A percentile compares a stretch with the other conserved stretches of the same genome.
Conservation (phyloP, 1,284 basidiomycete species). For the Apiotrichum akiyoshidainum region DNA sequence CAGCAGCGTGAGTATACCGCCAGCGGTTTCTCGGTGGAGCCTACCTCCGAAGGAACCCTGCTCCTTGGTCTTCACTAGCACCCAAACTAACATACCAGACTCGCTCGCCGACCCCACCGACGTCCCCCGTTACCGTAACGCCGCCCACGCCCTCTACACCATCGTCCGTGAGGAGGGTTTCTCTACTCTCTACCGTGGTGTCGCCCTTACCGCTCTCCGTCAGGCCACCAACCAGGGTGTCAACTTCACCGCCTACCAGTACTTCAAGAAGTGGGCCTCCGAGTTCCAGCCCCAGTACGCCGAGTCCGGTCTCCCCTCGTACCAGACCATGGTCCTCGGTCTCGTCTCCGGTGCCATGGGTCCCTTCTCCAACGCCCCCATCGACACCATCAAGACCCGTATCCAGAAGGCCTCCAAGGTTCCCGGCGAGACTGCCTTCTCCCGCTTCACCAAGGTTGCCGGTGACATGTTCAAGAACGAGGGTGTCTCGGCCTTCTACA, state of each 20-base stretch:
- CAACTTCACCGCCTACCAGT: conserved; percentile 98
- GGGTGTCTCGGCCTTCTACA: conserved; percentile 86
- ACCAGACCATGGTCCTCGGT: conserved; percentile 91
- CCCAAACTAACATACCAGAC: conserved; percentile 49
- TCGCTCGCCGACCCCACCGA: conserved; percentile 95
- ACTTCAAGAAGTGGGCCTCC: conserved; percentile 81
- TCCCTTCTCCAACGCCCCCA: conserved; percentile 93
- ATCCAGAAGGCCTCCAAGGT: conserved; percentile 76
- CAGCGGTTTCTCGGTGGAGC: neutral
- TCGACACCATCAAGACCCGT: conserved; percentile 92
- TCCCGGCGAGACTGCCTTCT: conserved; percentile 70
- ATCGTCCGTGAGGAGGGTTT: conserved; percentile 92
- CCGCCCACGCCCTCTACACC: conserved; percentile 91
- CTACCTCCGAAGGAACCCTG: neutral
- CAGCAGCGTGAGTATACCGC: conserved; percentile 63
- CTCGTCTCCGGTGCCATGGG: conserved; percentile 96
- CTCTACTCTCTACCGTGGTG: conserved; percentile 83
- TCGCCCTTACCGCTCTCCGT: conserved; percentile 84
- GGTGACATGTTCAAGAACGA: conserved; percentile 91
- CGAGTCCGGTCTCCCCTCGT: conserved; percentile 68
- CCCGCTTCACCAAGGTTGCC: conserved; percentile 73
- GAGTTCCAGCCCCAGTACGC: conserved; percentile 71
- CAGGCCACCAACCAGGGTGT: conserved; percentile 99
- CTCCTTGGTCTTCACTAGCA: neutral
- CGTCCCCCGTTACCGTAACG: conserved; percentile 90